phyloP scores from a whole-genome alignment of 164 flowering plant species.

The Aristolochia contorta region DNA sequence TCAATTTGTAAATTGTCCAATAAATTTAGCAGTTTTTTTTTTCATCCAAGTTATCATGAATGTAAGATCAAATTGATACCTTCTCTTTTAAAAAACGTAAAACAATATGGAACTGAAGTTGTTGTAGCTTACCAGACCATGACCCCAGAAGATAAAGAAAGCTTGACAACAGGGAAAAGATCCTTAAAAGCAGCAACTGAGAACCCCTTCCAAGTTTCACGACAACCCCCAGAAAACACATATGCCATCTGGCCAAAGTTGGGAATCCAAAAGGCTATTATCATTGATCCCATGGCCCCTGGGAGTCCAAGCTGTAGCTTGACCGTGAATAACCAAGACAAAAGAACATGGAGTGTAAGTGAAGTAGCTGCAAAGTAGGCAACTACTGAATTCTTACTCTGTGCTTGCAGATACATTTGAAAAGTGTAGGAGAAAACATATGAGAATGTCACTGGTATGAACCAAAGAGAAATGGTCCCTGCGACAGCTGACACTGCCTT shows the following conservation, averaged over 20 bases:
- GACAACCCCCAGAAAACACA: slow-evolving; percentile 32
- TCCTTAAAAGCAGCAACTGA: slow-evolving; percentile 39
- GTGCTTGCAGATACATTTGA: slow-evolving; percentile 49
- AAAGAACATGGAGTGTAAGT: slow-evolving; percentile 23
- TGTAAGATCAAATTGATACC: not conserved
- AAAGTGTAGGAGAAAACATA: slow-evolving; percentile 28
- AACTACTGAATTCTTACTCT: slow-evolving; percentile 41
- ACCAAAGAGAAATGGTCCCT: slow-evolving; percentile 25
- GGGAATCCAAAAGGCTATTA: slow-evolving; percentile 37
- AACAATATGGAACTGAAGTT: not conserved
- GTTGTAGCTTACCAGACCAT: slow-evolving; percentile 46
- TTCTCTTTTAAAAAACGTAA: too few relatives aligned
- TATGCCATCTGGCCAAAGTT: slow-evolving; percentile 30
- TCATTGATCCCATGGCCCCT: slow-evolving; percentile 35
- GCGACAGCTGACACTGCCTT: slow-evolving; percentile 24
- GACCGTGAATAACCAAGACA: slow-evolving; percentile 38
- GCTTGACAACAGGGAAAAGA: slow-evolving; percentile 45
- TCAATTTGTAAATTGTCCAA: too few relatives aligned
- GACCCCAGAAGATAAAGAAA: slow-evolving; percentile 51
- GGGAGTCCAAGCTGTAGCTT: slow-evolving; percentile 23
- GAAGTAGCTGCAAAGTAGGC: slow-evolving; percentile 32
- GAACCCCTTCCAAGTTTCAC: slow-evolving; percentile 54
- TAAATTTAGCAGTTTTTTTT: too few relatives aligned
- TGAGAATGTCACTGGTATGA: slow-evolving; percentile 28
- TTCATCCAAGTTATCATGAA: too few relatives aligned